Percentiles rank a stretch among this genome's conserved stretches.
Evolutionary conservation across 1,284 basidiomycete species (phyloP).

Genomic region (Microbotryum lychnidis-dioicae): DNA sequence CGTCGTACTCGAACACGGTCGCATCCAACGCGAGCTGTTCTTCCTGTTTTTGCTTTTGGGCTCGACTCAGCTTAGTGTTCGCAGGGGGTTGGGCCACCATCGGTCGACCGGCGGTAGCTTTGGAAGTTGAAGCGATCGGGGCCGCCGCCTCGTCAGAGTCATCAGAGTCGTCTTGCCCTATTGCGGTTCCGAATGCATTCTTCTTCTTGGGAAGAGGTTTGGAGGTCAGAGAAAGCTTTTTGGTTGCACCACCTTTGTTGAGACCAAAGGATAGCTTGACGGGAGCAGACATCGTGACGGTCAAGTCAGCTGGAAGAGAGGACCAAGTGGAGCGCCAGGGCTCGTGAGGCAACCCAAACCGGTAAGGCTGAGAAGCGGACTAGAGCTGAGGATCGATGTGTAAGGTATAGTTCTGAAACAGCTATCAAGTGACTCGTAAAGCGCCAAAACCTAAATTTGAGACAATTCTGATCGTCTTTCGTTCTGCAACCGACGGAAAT

Average conservation of each 20-base stretch:
- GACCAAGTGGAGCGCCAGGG: not conserved
- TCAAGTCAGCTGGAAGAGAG: not conserved
- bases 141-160: conserved; percentile 23
- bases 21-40: conserved; percentile 69
- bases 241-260: conserved; percentile 12
- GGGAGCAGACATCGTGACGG: conserved; percentile 4
- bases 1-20: conserved; percentile 90
- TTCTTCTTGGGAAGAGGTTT: not conserved
- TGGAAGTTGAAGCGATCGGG: not conserved
- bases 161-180: conserved; percentile 24
- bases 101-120: not conserved
- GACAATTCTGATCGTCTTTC: too few relatives aligned
- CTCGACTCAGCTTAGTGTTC: conserved; percentile 13
- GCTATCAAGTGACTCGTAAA: too few relatives aligned
- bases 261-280: conserved; percentile 27
- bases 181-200: conserved; percentile 10
- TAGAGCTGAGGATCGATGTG: too few relatives aligned
- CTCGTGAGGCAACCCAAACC: too few relatives aligned
- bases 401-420: too few relatives aligned
- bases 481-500: too few relatives aligned
- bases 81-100: conserved; percentile 1
- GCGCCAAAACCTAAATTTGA: too few relatives aligned
- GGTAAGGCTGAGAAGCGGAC: too few relatives aligned
- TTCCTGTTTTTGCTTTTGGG: conserved; percentile 24
- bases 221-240: not conserved